phyloP scores from a whole-genome alignment of 106 monocot genomes.

The Alisma plantagoaquatica region DNA sequence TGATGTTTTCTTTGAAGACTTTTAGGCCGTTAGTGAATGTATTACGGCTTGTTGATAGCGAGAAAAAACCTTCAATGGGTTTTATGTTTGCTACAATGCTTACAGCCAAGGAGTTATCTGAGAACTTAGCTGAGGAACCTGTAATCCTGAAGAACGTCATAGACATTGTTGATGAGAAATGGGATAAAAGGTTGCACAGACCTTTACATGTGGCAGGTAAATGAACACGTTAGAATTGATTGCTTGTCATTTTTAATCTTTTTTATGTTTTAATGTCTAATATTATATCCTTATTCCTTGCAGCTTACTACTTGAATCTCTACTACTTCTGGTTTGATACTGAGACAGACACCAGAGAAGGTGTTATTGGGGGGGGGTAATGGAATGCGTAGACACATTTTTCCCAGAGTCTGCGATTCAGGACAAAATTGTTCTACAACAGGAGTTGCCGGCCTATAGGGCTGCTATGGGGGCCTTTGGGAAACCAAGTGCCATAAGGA shows the following conservation, averaged over 20 bases:
- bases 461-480: not conserved
- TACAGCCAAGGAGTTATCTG: not conserved
- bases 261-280: too few relatives aligned
- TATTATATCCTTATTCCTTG: too few relatives aligned
- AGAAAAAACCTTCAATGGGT: not conserved
- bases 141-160: not conserved
- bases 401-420: not conserved
- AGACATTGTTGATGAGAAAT: not conserved
- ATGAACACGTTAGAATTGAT: too few relatives aligned
- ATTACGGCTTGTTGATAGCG: not conserved
- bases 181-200: not conserved
- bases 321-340: not conserved
- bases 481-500: not conserved
- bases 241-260: too few relatives aligned
- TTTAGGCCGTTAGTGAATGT: not conserved
- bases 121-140: not conserved
- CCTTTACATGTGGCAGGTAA: too few relatives aligned
- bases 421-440: not conserved
- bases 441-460: not conserved
- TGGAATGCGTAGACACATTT: not conserved
- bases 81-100: not conserved
- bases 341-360: not conserved
- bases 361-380: not conserved
- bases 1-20: not conserved
- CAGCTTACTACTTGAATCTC: not conserved